Evolutionary conservation across 2,329 filamentous ascomycete genomes (phyloP), one percentile per base, ranked within the genome.

Genomic region (Orbilia javanica): DNA sequence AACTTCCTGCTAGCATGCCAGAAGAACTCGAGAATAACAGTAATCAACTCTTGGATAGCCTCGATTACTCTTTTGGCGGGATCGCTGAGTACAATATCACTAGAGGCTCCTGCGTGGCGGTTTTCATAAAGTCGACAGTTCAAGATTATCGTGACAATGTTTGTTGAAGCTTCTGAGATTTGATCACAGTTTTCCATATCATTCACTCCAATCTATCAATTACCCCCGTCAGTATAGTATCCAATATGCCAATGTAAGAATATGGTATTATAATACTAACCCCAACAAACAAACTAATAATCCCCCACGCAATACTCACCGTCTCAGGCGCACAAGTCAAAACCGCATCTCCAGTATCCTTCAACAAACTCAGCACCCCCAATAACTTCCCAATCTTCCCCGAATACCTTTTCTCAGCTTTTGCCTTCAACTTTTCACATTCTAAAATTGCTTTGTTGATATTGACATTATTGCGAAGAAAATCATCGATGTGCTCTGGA

Each of bases 71-170:
- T 39, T 7, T 50, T 66, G 1, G 65, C 44, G 4, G 66, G 48
- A 4, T 70, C 65, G 20, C n/a, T 55, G 3, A 50, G 15, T 34
- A 66, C 57, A 2, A 36, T 66, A 10, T 62, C 27, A 15, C 50
- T 27, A 6, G 53, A 44, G 4, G n/a, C n/a, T 52, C 3, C 8
- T 60, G 20, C n/a, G 20, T 77, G 57, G 1, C 72, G 66, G 15
- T 77, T 77, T 63, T 77, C 72, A 13, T 77, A 77, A 6, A 77
- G 60, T 4, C 66, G 57, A 36, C 66, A 77, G 36, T 77, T 77
- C 4, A 77, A 25, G 4, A 77, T 70, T 6, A 77, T 77, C 0
- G 72, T 77, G 0, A 70, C 66, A 13, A 70, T 77, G 31, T 66
- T 77, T 3, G 72, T 66, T 4, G 48, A 77, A 4, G 65, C 72